Evolutionary conservation across 805 yeast genomes (phyloP).

Genomic region (Ogataea trehalophila): DNA sequence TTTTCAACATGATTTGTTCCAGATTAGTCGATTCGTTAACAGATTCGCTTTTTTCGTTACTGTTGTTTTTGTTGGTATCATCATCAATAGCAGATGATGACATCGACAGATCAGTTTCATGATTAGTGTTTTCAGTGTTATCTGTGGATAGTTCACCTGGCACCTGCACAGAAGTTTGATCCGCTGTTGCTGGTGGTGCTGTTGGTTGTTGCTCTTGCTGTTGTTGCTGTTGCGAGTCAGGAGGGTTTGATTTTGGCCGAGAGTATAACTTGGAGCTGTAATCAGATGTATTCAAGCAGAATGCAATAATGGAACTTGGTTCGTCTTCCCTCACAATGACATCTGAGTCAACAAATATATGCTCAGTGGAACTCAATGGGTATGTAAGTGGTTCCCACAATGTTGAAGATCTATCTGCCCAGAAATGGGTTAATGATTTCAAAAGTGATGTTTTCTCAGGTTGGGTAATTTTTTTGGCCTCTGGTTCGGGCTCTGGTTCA

Average conservation of each 20-base stretch:
- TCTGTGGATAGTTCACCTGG: background rate
- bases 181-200: background rate
- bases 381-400: constrained; percentile 90
- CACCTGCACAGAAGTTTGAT: too few relatives aligned
- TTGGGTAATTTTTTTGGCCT: constrained; percentile 27
- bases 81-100: too few relatives aligned
- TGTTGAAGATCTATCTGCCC: constrained; percentile 97
- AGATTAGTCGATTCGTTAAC: constrained; percentile 29
- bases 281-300: constrained; percentile 82
- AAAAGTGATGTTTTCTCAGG: constrained; percentile 74
- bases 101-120: too few relatives aligned
- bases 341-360: constrained; percentile 88
- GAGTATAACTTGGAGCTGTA: constrained; percentile 45
- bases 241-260: constrained; percentile 15
- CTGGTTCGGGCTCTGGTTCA: constrained; percentile 3
- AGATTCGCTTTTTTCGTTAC: background rate
- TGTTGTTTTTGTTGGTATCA: background rate
- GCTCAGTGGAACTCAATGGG: constrained; percentile 78
- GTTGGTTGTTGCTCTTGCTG: background rate
- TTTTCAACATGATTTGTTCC: constrained; percentile 71
- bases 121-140: background rate
- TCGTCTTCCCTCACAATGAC: constrained; percentile 95
- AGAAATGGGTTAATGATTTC: constrained; percentile 80
- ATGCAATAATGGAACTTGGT: constrained; percentile 91
- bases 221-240: constrained; percentile 23